Evolutionary conservation across 2,329 filamentous ascomycete genomes (phyloP).

Genomic region (Microcyclospora pomicola): DNA sequence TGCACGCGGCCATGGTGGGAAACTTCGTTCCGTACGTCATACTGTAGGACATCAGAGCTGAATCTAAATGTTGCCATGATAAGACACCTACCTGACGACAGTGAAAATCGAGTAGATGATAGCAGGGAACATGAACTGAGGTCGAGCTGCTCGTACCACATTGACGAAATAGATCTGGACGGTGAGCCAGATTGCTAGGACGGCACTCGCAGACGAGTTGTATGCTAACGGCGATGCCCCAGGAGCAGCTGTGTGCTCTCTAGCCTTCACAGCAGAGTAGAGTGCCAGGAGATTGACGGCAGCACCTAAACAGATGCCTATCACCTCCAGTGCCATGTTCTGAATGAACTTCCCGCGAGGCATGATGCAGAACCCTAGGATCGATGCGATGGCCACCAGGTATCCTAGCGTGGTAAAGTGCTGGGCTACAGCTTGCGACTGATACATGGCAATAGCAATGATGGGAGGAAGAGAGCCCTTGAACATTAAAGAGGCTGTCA

Average conservation of each 20-base stretch:
- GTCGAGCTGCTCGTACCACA: slow-evolving; percentile 48
- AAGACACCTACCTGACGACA: slow-evolving; percentile 33
- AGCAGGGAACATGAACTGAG: slow-evolving; percentile 52
- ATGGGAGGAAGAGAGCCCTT: slow-evolving; percentile 23
- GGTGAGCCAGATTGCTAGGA: slow-evolving; percentile 58
- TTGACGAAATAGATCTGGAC: slow-evolving; percentile 56
- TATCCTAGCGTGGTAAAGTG: slow-evolving; percentile 46
- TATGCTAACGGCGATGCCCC: slow-evolving; percentile 31
- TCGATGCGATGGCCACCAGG: slow-evolving; percentile 50
- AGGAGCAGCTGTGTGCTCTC: slow-evolving; percentile 39
- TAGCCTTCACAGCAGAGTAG: slow-evolving; percentile 51
- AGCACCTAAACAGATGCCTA: slow-evolving; percentile 43
- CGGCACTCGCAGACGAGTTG: slow-evolving; percentile 59
- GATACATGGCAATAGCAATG: slow-evolving; percentile 25
- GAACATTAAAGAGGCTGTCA: slow-evolving; percentile 20
- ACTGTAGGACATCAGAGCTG: slow-evolving; percentile 9
- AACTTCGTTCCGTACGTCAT: slow-evolving; percentile 50
- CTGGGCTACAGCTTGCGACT: slow-evolving; percentile 33
- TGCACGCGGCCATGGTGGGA: slow-evolving; percentile 38
- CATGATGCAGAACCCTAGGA: slow-evolving; percentile 51
- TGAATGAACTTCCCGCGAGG: slow-evolving; percentile 61
- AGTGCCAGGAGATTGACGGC: slow-evolving; percentile 48
- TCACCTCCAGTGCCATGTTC: slow-evolving; percentile 46
- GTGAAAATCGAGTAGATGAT: slow-evolving; percentile 58
- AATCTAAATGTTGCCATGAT: too few relatives aligned